Percentiles rank a stretch among this genome's conserved stretches.
Conservation (phyloP, 2,329 filamentous ascomycete genomes). For the Hymenoscyphus repandus region DNA sequence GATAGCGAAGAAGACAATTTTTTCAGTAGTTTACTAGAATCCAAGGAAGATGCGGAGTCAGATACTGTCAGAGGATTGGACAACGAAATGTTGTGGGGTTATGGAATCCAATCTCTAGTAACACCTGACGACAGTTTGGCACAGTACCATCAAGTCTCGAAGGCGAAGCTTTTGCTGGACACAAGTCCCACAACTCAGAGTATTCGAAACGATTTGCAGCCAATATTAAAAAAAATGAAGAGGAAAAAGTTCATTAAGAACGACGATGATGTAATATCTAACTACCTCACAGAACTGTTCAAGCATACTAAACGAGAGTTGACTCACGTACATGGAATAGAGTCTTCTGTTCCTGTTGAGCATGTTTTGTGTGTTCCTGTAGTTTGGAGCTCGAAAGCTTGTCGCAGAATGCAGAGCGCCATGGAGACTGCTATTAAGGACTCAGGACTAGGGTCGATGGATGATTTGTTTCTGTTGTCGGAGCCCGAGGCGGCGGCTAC, state of each 20-base stretch:
- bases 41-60: slow-evolving; percentile 3
- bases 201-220: slow-evolving; percentile 9
- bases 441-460: slow-evolving; percentile 7
- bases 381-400: slow-evolving; percentile 13
- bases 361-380: slow-evolving; percentile 15
- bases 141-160: slow-evolving; percentile 7
- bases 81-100: slow-evolving; percentile 8
- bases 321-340: background rate
- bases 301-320: slow-evolving; percentile 12
- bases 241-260: slow-evolving; percentile 1
- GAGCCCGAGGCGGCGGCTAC: slow-evolving; percentile 11
- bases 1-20: background rate
- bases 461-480: slow-evolving; percentile 27
- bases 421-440: slow-evolving; percentile 10
- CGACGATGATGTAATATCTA: slow-evolving; percentile 13
- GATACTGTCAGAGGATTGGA: background rate
- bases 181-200: slow-evolving; percentile 9
- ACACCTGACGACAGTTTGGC: background rate
- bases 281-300: slow-evolving; percentile 16
- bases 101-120: slow-evolving; percentile 2
- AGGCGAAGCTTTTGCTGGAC: slow-evolving; percentile 17
- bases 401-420: slow-evolving; percentile 14
- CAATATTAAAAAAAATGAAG: slow-evolving; percentile 6
- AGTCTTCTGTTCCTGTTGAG: slow-evolving; percentile 3
- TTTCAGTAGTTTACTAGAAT: background rate